Conservation (phyloP, 371 early-diverging fungal genomes). For the Pancytospora philotis region DNA sequence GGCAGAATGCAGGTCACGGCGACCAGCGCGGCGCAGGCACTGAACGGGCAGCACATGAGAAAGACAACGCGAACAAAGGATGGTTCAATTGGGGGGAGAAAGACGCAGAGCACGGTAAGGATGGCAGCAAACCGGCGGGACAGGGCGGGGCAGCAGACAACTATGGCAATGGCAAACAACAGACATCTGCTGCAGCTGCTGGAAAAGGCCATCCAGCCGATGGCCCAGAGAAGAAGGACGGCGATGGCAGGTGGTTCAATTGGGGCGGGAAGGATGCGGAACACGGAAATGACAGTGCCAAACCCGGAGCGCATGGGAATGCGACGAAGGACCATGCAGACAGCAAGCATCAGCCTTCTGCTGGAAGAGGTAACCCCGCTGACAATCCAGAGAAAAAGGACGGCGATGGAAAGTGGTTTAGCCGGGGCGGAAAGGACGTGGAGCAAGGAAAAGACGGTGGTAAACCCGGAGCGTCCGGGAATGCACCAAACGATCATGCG, state of each 20-base stretch:
- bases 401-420: no score
- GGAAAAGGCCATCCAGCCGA: no score
- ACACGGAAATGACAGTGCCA: background rate
- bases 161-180: conserved; percentile 4
- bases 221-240: no score
- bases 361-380: no score
- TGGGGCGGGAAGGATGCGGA: no score
- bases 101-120: background rate
- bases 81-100: background rate
- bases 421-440: no score
- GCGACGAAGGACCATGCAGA: conserved; percentile 2
- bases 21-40: background rate
- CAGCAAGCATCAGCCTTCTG: no score
- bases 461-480: no score
- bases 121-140: background rate
- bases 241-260: no score
- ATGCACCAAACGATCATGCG: conserved; percentile 1
- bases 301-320: background rate
- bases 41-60: background rate
- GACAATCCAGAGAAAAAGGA: no score
- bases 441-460: no score
- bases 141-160: background rate
- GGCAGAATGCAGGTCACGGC: background rate
- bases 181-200: background rate
- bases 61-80: background rate